Conservation (phyloP, 305 asterid genomes). For the Fraxinus platypoda region DNA sequence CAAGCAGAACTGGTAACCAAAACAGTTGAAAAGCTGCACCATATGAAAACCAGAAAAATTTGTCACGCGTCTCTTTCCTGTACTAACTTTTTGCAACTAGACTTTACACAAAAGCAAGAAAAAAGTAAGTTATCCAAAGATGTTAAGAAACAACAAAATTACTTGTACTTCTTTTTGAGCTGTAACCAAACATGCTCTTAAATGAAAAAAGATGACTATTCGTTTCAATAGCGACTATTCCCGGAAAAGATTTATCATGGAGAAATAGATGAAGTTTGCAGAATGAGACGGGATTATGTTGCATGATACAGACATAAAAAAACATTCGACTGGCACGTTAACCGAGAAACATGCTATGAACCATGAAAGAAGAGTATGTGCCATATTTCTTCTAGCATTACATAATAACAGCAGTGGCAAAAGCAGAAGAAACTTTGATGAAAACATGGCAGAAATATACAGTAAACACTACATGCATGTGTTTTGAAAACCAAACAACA, state of each 20-base stretch:
- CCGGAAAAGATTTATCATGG: not conserved
- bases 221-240: not conserved
- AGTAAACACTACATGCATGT: not conserved
- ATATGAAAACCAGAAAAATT: not conserved
- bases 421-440: not conserved
- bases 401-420: not conserved
- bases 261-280: not conserved
- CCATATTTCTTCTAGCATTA: not conserved
- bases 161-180: not conserved
- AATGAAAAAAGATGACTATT: not conserved
- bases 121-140: not conserved
- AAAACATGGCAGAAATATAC: not conserved
- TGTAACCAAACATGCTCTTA: not conserved
- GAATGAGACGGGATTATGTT: not conserved
- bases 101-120: not conserved
- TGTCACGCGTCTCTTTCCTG: not conserved
- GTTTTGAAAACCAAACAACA: not conserved
- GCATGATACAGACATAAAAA: not conserved
- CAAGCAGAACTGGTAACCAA: conserved; percentile 30
- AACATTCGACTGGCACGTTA: not conserved
- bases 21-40: conserved; percentile 37
- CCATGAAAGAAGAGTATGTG: not conserved
- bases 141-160: not conserved
- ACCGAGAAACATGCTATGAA: not conserved
- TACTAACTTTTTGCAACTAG: not conserved